A percentile compares a stretch with the other conserved stretches of the same genome.
phyloP scores from a whole-genome alignment of 176 grass and related monocot species.

The Guadua angustifolia region DNA sequence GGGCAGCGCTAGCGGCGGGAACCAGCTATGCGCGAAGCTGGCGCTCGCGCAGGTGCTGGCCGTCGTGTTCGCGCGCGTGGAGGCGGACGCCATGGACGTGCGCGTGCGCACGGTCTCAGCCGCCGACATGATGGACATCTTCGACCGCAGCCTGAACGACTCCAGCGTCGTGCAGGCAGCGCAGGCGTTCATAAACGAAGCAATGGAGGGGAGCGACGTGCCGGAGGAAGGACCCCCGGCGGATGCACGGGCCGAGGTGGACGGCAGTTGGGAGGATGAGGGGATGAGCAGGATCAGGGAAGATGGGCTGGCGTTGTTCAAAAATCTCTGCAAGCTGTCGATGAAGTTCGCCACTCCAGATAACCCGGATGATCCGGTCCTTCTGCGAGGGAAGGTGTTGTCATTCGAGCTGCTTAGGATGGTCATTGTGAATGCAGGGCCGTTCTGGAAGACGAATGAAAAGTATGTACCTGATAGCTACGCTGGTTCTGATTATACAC shows the following conservation, averaged over 20 bases:
- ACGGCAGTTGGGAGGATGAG: conserved; percentile 9
- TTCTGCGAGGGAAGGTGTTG: conserved; percentile 86
- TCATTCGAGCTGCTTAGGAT: conserved; percentile 88
- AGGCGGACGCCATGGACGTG: conserved; percentile 60
- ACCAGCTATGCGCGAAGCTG: conserved; percentile 91
- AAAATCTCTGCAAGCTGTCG: conserved; percentile 88
- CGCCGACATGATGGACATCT: conserved; percentile 95
- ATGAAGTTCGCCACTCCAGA: conserved; percentile 86
- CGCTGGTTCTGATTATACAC: conserved; percentile 24
- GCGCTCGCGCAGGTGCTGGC: conserved; percentile 88
- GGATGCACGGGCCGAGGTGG: conserved; percentile 35
- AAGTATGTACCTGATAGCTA: conserved; percentile 48
- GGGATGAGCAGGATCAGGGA: conserved; percentile 73
- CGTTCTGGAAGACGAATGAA: conserved; percentile 78
- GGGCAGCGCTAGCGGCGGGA: conserved; percentile 71
- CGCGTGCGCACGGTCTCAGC: conserved; percentile 72
- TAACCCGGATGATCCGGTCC: conserved; percentile 73
- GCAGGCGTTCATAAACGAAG: conserved; percentile 86
- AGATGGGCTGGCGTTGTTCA: conserved; percentile 82
- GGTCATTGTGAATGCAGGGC: conserved; percentile 76
- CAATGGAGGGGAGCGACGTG: conserved; percentile 71
- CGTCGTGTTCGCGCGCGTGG: conserved; percentile 70
- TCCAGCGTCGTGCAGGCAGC: conserved; percentile 81
- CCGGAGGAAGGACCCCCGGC: conserved; percentile 18
- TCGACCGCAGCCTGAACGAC: conserved; percentile 91